Base-by-base conservation (phyloP, 345 rosid genomes). In the Punica granatum region DNA sequence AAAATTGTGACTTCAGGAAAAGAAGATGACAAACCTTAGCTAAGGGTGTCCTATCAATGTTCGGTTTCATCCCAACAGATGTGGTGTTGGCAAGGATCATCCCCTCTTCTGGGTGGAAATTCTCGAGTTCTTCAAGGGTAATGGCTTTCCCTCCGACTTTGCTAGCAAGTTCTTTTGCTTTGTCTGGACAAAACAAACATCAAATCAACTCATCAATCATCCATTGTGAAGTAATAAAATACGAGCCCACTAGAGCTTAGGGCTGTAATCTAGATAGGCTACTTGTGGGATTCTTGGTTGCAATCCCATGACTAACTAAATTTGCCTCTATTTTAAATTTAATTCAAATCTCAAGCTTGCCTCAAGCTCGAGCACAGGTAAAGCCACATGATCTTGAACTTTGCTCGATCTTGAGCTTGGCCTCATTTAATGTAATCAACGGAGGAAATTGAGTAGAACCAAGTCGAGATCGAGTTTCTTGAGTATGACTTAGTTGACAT, bases 71-170 rank as follows among this genome's bases (percentile, higher is more conserved):
- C 68, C 90, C 90, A 64, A 83, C 82, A 1, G 88, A 78, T 33
- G 90, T 83, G 48, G 90, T 70, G 56, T 83, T 86, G 63, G 82
- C 90, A 5, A 83, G 90, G 72, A 86, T 82, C 90, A 81, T 86
- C 41, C 83, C 88, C 3, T 77, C 82, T 70, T 83, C 86, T 0
- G 88, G 86, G 67, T 84, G 84, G 78, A 86, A 86, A 77, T 83
- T 73, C 68, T 79, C 80, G 42, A 86, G 65, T 44, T 80, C 86
- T 37, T 68, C 75, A 13, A 82, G 85, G 25, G 81, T 72, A 34
- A 86, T 70, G 7, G 88, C 86, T 60, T 75, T 73, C 62, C 88
- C 88, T 73, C 79, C 81, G 63, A 84, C 85, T 74, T 78, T 82
- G 60, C 68, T 59, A 11, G 88, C 88, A 56, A 86, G 85, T 72